These are phyloP conservation scores for Phialophora tarda DNA, from an alignment of 2,329 filamentous ascomycete species.

Conservation along the genomic window DNA sequence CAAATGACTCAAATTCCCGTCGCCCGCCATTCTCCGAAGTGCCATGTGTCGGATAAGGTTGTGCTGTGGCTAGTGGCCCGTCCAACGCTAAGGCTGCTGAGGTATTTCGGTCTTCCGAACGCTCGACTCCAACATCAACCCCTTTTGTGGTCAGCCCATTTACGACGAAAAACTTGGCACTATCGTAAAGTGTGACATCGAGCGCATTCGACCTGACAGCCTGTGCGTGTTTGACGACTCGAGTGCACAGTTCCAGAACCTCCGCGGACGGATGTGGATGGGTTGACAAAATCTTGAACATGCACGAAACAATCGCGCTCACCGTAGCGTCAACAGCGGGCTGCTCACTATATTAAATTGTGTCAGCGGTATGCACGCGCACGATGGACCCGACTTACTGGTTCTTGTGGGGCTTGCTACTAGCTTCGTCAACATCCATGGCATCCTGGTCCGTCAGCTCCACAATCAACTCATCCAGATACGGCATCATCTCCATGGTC, in stretches of 20 bases:
- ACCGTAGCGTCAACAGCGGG: conserved; percentile 27
- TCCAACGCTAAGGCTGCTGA: conserved; percentile 23
- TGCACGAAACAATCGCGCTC: conserved; percentile 35
- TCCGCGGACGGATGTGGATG: conserved; percentile 22
- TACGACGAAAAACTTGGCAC: conserved; percentile 32
- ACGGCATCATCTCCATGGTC: conserved; percentile 65
- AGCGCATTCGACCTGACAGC: conserved; percentile 22
- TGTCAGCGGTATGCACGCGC: conserved; percentile 28
- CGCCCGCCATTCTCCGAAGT: conserved; percentile 15
- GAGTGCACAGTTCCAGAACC: conserved; percentile 31
- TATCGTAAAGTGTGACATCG: conserved; percentile 33
- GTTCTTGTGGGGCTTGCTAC: conserved; percentile 24
- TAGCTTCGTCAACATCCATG: conserved; percentile 70
- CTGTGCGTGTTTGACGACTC: conserved; percentile 30
- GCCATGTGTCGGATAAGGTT: not conserved
- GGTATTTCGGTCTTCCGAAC: conserved; percentile 27
- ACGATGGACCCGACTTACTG: conserved; percentile 28
- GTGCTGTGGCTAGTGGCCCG: conserved; percentile 23
- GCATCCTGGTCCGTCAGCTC: conserved; percentile 58
- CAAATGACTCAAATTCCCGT: conserved; percentile 30
- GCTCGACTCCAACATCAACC: conserved; percentile 20
- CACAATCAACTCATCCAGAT: conserved; percentile 62
- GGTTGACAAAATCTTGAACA: conserved; percentile 35
- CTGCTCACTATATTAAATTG: conserved; percentile 17
- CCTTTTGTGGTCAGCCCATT: conserved; percentile 12